Evolutionary conservation across 1,139 yeast species (phyloP).

Genomic region (Komagataea norvegica): DNA sequence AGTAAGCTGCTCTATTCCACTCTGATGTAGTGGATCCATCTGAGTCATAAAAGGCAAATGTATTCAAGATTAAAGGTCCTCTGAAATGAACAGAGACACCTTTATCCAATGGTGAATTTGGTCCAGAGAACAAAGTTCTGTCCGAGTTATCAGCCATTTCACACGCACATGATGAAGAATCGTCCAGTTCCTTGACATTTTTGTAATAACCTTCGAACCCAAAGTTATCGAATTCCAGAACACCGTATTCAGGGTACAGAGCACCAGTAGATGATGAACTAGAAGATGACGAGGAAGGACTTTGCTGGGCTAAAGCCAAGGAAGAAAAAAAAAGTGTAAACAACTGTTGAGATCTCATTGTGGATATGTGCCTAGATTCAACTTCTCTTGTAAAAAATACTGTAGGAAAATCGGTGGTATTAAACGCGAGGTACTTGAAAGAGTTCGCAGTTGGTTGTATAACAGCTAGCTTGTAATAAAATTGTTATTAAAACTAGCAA

Average conservation of each 20-base stretch:
- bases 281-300: slow-evolving; percentile 8
- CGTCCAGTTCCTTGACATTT: slow-evolving; percentile 49
- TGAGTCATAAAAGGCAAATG: slow-evolving; percentile 21
- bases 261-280: slow-evolving; percentile 11
- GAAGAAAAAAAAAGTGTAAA: neutral
- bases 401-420: too few relatives aligned
- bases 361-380: too few relatives aligned
- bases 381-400: too few relatives aligned
- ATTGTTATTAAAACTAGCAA: too few relatives aligned
- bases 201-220: slow-evolving; percentile 64
- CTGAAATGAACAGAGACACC: slow-evolving; percentile 77
- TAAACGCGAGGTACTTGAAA: too few relatives aligned
- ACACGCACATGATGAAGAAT: slow-evolving; percentile 50
- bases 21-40: slow-evolving; percentile 32
- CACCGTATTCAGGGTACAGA: slow-evolving; percentile 29
- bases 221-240: slow-evolving; percentile 50
- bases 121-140: slow-evolving; percentile 48
- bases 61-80: slow-evolving; percentile 50
- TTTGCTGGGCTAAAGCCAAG: slow-evolving; percentile 7
- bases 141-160: slow-evolving; percentile 30
- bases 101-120: slow-evolving; percentile 62
- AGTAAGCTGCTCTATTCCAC: slow-evolving; percentile 45
- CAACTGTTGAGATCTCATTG: slow-evolving; percentile 2
- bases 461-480: too few relatives aligned
- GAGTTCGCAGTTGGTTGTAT: too few relatives aligned